Base-by-base conservation (phyloP, 1,284 basidiomycete species). In the Leucoagaricus sp. region DNA sequence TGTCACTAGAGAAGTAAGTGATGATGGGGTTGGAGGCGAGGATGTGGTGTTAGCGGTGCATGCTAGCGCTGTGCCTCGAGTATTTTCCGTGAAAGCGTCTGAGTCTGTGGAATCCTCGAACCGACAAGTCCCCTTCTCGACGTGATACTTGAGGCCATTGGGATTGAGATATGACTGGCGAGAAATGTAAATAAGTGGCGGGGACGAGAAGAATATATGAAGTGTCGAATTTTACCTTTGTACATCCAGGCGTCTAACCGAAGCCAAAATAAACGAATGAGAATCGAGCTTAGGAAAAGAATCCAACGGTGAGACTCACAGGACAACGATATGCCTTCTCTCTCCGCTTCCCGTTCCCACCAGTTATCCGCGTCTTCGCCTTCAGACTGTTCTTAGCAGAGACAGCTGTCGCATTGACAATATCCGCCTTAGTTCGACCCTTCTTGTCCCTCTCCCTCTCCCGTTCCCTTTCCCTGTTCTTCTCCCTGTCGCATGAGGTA, bases 141-240 rank as follows among this genome's bases (percentile, higher is more conserved):
- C 65, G 60, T 85, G 83, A 62, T 85, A 85, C 65, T 84, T 85
- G 36, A 85, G 71, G 3, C 84, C 84, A 59, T 86, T 85, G 9
- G 83, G 78, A 67, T 85, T 86, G 34, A 85, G 74, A 64, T 86
- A 85, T 23, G 71, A 65, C 71, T 74, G 34, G n/a, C 33, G 13
- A 28, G 34, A 52, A 33, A 34, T 33, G 50, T 45, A 49, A 49
- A 10, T 40, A 29, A 49, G 21, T 21, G 49, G 23, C 19, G 25
- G 52, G 23, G 51, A 17, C 17, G 25, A 53, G 28, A 31, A 31
- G 26, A 33, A 41, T 31, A 47, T 36, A 29, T 58, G 49, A 13
- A 17, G 19, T 21, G 28, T 38, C 17, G 6, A n/a, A n/a, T 53
- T 61, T 60, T 54, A 70, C 74, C 68, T 81, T 80, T 21, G 73